phyloP scores from a whole-genome alignment of 768 basidiomycete genomes.

The Suillus variegatus region DNA sequence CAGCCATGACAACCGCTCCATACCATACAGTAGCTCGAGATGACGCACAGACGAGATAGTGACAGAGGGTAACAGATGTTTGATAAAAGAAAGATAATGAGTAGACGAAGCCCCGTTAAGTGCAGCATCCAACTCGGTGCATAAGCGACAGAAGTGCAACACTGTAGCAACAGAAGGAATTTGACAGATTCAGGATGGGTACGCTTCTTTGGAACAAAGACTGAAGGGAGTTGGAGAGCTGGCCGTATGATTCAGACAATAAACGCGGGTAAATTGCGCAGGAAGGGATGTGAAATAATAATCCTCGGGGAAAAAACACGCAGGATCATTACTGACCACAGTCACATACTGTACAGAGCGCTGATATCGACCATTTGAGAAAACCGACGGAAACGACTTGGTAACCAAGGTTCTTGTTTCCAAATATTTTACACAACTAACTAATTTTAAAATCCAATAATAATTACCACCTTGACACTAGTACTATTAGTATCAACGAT shows the following conservation, averaged over 20 bases:
- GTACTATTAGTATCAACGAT: constrained; percentile 13
- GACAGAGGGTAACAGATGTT: background rate
- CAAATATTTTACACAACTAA: background rate
- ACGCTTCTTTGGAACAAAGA: background rate
- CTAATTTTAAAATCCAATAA: background rate
- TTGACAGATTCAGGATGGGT: background rate
- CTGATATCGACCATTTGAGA: background rate
- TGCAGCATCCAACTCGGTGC: background rate
- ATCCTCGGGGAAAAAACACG: background rate
- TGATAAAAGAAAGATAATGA: background rate
- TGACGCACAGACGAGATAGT: background rate
- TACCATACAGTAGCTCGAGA: background rate
- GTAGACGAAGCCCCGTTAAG: background rate
- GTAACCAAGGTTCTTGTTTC: no score
- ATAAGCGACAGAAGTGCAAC: background rate
- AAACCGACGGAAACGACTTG: no score
- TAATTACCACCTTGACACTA: background rate
- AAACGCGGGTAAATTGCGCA: background rate
- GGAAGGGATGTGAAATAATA: background rate
- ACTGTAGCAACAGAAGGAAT: background rate
- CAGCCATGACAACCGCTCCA: background rate
- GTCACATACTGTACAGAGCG: background rate
- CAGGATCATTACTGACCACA: background rate
- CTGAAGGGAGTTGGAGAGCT: background rate
- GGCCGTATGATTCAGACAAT: background rate